These are phyloP conservation scores for Yarrowia sp. DNA, from an alignment of 805 yeast genomes.

Conservation along the genomic window DNA sequence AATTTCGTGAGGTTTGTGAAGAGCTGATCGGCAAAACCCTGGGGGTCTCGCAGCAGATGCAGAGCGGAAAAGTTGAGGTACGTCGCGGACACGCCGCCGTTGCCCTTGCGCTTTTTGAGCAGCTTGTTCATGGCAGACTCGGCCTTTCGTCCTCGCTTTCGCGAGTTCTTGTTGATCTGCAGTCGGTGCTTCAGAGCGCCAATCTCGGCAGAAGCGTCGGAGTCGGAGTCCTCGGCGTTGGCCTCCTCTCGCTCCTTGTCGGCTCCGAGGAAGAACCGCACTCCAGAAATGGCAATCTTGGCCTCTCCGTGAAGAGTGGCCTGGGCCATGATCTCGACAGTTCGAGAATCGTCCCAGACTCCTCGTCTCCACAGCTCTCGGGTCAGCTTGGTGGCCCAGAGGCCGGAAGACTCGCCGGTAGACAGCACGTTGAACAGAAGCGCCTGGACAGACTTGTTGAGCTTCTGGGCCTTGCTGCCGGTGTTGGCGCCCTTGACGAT, in stretches of 20 bases:
- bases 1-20: constrained; percentile 73
- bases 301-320: constrained; percentile 80
- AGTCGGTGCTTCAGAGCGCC: constrained; percentile 72
- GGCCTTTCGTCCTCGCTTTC: constrained; percentile 76
- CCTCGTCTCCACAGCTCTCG: constrained; percentile 97
- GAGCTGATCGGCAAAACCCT: constrained; percentile 88
- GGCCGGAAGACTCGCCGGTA: constrained; percentile 75
- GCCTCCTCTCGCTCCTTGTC: constrained; percentile 90
- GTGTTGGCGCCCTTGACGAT: constrained; percentile 79
- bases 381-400: constrained; percentile 95
- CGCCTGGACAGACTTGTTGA: constrained; percentile 90
- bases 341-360: constrained; percentile 95
- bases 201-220: constrained; percentile 51
- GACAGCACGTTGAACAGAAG: constrained; percentile 82
- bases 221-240: constrained; percentile 62
- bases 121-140: constrained; percentile 68
- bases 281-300: constrained; percentile 88
- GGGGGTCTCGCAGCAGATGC: constrained; percentile 93
- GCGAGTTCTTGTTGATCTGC: constrained; percentile 77
- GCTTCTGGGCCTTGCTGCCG: constrained; percentile 84
- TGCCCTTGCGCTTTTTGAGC: constrained; percentile 54
- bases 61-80: constrained; percentile 91
- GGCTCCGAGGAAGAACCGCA: constrained; percentile 87
- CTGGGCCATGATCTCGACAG: constrained; percentile 97
- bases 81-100: constrained; percentile 55